A percentile compares a stretch with the other conserved stretches of the same genome.
Evolutionary conservation across 345 rosid genomes (phyloP).

Genomic region (Linum usitatissimum): DNA sequence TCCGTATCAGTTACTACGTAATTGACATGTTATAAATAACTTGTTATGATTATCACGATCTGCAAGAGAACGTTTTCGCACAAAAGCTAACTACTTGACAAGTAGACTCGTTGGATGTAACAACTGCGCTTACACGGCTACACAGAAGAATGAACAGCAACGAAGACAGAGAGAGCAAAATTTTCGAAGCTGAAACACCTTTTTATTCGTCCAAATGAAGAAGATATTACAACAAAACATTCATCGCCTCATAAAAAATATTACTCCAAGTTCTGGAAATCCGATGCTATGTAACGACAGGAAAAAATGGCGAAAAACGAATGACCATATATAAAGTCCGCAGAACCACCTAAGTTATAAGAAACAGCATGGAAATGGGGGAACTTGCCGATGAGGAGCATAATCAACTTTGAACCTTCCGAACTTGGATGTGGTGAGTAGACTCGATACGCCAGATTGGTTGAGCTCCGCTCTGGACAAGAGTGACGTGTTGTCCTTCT

Average conservation of each 20-base stretch:
- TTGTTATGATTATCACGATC: too few species aligned
- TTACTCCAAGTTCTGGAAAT: neutral
- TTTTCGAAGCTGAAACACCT: neutral
- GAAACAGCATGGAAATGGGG: neutral
- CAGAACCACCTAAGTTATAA: neutral
- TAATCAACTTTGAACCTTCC: slow-evolving; percentile 54
- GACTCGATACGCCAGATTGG: slow-evolving; percentile 94
- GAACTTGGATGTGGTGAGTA: slow-evolving; percentile 91
- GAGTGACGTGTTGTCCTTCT: slow-evolving; percentile 65
- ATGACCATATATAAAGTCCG: neutral
- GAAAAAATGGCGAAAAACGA: neutral
- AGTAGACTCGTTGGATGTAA: too few species aligned
- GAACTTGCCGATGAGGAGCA: neutral
- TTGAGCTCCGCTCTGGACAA: slow-evolving; percentile 92
- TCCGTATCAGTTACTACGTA: too few species aligned
- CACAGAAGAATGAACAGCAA: neutral
- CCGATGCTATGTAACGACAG: neutral
- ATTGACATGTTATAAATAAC: too few species aligned
- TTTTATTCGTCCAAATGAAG: neutral
- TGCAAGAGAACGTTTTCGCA: too few species aligned
- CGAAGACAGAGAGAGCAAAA: neutral
- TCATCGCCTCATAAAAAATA: neutral
- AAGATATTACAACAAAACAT: neutral
- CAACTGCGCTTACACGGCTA: too few species aligned
- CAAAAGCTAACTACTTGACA: too few species aligned